Base-by-base conservation (phyloP, 345 rosid genomes). In the Odontarrhena argentea region DNA sequence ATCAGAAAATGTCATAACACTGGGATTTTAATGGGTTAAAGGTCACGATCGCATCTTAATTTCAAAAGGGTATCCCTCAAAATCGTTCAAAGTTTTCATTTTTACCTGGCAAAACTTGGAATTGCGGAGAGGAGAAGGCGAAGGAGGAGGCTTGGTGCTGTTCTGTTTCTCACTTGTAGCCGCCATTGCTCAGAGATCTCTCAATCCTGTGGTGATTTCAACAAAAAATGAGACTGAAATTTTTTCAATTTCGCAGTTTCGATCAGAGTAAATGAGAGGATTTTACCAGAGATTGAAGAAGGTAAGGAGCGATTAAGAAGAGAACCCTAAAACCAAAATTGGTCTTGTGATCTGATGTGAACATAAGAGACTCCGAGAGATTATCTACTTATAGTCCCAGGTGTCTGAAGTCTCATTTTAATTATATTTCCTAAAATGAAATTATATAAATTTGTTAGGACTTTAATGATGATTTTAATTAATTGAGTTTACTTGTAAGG, bases 31-130 rank as follows among this genome's bases (percentile, higher is more conserved):
- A 15, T 55, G 25, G 35, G 22, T 18, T 18, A 37, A 58, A 30
- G 1, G 28, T 13, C 41, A 22, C 32, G 46, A 70, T 43, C 74
- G 42, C 28, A 60, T 60, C 52, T 57, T 15, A 56, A 64, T 63
- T 52, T 47, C 22, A 26, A 64, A 64, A 11, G 69, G 58, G 49
- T 40, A 40, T 22, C 10, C 42, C 30, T 0, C 30, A 44, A 63
- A 37, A 36, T 13, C 41, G 15, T 44, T 11, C 7, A 4, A 34
- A 52, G 36, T 32, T 32, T 13, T 41, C 28, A 57, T 9, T 30
- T 55, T 49, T 60, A 85, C 98, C 98, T 93, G 97, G 66, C 47
- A 90, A 68, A 93, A 93, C 70, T 90, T 93, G 73, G 97, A 92
- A 69, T 75, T 77, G 11, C 98, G 82, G 63, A 92, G 70, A 35